These are phyloP conservation scores for Colletotrichum liriopes DNA, from an alignment of 2,329 filamentous ascomycete genomes.

Conservation along the genomic window DNA sequence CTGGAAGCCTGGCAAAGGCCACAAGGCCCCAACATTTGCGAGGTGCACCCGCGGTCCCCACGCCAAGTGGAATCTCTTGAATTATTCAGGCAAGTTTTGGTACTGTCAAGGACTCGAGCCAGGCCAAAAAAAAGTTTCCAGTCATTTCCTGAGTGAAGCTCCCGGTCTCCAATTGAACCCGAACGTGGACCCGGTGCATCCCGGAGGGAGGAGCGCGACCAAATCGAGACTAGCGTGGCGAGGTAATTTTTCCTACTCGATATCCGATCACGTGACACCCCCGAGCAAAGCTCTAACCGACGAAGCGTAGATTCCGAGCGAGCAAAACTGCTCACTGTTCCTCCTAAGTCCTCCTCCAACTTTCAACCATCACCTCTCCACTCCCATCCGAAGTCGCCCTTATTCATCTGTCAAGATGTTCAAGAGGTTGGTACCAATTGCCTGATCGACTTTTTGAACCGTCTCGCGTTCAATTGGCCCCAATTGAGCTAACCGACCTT, in stretches of 20 bases:
- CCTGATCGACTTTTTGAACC: conserved; percentile 48
- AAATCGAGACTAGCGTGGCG: conserved; percentile 37
- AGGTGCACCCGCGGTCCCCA: conserved; percentile 35
- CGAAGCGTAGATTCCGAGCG: conserved; percentile 56
- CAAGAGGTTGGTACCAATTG: conserved; percentile 77
- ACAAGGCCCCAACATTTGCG: conserved; percentile 29
- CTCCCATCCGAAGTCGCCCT: conserved; percentile 74
- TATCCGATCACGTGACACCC: conserved; percentile 54
- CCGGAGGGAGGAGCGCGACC: conserved; percentile 33
- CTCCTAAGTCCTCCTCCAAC: conserved; percentile 65
- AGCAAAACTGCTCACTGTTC: conserved; percentile 64
- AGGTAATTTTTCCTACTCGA: conserved; percentile 41
- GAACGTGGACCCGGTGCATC: conserved; percentile 39
- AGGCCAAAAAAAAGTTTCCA: conserved; percentile 36
- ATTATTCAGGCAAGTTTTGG: background rate
- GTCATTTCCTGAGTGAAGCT: conserved; percentile 19
- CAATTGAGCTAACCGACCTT: conserved; percentile 65
- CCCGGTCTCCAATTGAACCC: conserved; percentile 37
- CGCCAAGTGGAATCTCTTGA: conserved; percentile 32
- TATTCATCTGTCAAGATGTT: conserved; percentile 84
- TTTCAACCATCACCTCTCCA: conserved; percentile 69
- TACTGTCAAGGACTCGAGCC: background rate
- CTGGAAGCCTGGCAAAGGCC: conserved; percentile 31
- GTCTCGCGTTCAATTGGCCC: conserved; percentile 61
- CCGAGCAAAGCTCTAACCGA: conserved; percentile 61